Conservation (phyloP, 2,329 filamentous ascomycete species). For the Botryotinia convoluta region DNA sequence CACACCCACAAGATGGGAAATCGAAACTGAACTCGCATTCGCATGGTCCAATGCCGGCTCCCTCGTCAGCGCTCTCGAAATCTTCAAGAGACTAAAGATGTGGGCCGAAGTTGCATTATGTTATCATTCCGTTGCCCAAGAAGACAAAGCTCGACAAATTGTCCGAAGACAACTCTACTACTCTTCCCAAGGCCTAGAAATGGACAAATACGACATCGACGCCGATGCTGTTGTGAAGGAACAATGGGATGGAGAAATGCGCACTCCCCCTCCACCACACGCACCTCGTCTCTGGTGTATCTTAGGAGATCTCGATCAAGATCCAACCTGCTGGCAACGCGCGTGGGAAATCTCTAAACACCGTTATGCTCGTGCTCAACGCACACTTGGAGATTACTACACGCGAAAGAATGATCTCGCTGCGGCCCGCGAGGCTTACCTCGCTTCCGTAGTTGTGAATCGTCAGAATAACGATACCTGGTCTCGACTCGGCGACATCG, state of each 20-base stretch:
- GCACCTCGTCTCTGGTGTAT: constrained; percentile 90
- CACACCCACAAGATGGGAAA: constrained; percentile 85
- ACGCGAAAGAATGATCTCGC: constrained; percentile 63
- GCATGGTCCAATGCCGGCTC: constrained; percentile 91
- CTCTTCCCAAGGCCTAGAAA: constrained; percentile 48
- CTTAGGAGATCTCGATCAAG: constrained; percentile 80
- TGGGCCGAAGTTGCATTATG: constrained; percentile 96
- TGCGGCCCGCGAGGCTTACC: constrained; percentile 74
- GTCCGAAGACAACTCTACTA: constrained; percentile 78
- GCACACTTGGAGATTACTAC: constrained; percentile 78
- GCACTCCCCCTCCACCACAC: constrained; percentile 70
- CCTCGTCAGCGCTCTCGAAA: constrained; percentile 84
- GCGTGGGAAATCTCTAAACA: constrained; percentile 83
- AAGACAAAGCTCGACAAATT: constrained; percentile 77
- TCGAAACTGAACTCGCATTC: constrained; percentile 88
- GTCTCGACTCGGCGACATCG: constrained; percentile 87
- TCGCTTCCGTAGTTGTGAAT: constrained; percentile 73
- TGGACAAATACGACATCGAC: constrained; percentile 44
- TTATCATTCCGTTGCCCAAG: constrained; percentile 53
- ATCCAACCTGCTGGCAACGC: constrained; percentile 72
- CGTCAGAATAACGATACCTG: constrained; percentile 79
- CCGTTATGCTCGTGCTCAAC: constrained; percentile 82
- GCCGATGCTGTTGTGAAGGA: constrained; percentile 55
- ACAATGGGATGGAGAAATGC: constrained; percentile 61
- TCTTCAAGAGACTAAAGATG: constrained; percentile 88